Evolutionary conservation across 2,329 filamentous ascomycete genomes (phyloP).

Genomic region (Venturia aucupariae): DNA sequence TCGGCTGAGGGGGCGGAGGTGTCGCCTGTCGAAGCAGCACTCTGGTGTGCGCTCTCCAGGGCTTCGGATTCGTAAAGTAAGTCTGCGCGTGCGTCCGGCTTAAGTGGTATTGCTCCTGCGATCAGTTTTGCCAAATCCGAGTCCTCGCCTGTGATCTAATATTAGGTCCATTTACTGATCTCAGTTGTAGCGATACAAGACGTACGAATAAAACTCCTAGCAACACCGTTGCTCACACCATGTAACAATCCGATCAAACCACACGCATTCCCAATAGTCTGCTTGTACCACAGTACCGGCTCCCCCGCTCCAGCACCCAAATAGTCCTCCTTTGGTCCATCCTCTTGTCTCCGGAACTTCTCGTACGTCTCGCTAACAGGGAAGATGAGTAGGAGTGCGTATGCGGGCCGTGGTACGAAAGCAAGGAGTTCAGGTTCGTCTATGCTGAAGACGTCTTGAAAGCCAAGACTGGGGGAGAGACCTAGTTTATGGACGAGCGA

Average conservation of each 20-base stretch:
- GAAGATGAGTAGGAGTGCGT: conserved; percentile 86
- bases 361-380: conserved; percentile 76
- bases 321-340: conserved; percentile 56
- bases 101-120: conserved; percentile 58
- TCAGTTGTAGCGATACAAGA: conserved; percentile 14
- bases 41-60: conserved; percentile 69
- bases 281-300: conserved; percentile 85
- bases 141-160: conserved; percentile 23
- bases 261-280: conserved; percentile 91
- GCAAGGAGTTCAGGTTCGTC: conserved; percentile 74
- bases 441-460: conserved; percentile 89
- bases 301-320: conserved; percentile 56
- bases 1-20: conserved; percentile 67
- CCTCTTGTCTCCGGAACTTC: conserved; percentile 63
- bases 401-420: conserved; percentile 79
- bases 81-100: conserved; percentile 55
- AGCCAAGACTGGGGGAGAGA: conserved; percentile 62
- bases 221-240: conserved; percentile 67
- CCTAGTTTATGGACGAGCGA: conserved; percentile 74
- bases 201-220: conserved; percentile 51
- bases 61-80: conserved; percentile 68
- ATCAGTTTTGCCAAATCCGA: conserved; percentile 59
- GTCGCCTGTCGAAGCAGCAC: conserved; percentile 68
- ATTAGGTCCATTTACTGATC: not conserved
- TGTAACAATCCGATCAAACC: conserved; percentile 85